Percentiles rank a stretch among this genome's conserved stretches.
Conservation (phyloP, 2,329 filamentous ascomycete species). For the Ophiognomonia clavigignenti-juglandacearum region DNA sequence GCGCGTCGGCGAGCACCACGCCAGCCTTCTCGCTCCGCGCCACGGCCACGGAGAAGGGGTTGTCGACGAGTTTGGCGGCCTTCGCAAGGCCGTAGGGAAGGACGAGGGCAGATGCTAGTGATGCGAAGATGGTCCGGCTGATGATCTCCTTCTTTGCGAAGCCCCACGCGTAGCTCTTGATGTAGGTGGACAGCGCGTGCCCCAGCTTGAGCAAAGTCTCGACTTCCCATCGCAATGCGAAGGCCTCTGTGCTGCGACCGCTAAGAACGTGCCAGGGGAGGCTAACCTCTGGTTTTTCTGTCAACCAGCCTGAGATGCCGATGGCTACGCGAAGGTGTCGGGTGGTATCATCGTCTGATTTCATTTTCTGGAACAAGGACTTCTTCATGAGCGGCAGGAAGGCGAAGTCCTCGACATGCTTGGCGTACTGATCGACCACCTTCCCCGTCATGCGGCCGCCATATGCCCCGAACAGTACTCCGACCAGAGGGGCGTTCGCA, state of each 20-base stretch:
- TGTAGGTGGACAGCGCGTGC: conserved; percentile 64
- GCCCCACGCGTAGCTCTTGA: conserved; percentile 70
- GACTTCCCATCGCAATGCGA: conserved; percentile 81
- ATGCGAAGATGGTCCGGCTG: conserved; percentile 64
- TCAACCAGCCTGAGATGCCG: conserved; percentile 83
- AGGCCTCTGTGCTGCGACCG: conserved; percentile 64
- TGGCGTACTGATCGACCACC: conserved; percentile 83
- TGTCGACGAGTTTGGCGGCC: conserved; percentile 68
- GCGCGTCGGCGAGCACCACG: conserved; percentile 71
- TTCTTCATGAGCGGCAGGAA: conserved; percentile 68
- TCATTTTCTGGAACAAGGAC: conserved; percentile 29
- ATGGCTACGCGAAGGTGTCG: conserved; percentile 73
- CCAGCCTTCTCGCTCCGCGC: conserved; percentile 77
- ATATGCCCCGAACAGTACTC: conserved; percentile 83
- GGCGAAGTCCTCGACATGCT: conserved; percentile 74
- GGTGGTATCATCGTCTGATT: conserved; percentile 25
- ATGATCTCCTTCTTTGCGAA: conserved; percentile 71
- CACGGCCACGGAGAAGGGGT: conserved; percentile 74
- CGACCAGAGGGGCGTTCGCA: conserved; percentile 79
- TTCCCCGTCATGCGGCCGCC: conserved; percentile 74
- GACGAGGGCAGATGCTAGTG: conserved; percentile 59
- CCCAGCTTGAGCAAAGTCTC: conserved; percentile 73
- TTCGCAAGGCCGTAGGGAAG: conserved; percentile 67
- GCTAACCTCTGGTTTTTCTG: conserved; percentile 66
- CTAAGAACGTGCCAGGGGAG: conserved; percentile 75